Conservation (phyloP, 148 eudicot genomes). For the Spergularia marina region DNA sequence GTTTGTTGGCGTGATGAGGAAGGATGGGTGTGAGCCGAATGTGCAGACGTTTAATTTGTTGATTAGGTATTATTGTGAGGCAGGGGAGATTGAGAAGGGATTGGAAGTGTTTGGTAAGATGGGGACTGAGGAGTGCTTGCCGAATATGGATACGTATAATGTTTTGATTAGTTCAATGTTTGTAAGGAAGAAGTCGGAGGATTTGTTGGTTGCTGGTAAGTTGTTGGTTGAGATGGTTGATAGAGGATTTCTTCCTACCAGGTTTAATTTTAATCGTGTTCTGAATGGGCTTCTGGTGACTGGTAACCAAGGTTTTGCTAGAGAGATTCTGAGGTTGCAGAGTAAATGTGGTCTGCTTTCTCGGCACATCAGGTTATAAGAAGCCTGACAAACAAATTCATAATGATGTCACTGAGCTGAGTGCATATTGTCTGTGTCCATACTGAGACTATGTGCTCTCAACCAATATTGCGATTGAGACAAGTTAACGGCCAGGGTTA, state of each 20-base stretch:
- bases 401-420: not conserved
- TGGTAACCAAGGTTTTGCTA: constrained; percentile 84
- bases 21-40: constrained; percentile 69
- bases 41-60: constrained; percentile 79
- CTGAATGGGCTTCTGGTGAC: constrained; percentile 82
- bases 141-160: constrained; percentile 91
- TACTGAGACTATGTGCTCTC: not conserved
- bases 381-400: not conserved
- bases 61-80: constrained; percentile 73
- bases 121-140: constrained; percentile 67
- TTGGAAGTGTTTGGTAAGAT: constrained; percentile 67
- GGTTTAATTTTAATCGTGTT: constrained; percentile 66
- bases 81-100: constrained; percentile 80
- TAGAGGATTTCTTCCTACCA: constrained; percentile 71
- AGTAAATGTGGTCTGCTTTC: constrained; percentile 73
- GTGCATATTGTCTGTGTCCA: not conserved
- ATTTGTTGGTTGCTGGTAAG: constrained; percentile 75
- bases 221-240: constrained; percentile 84
- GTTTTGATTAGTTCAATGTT: constrained; percentile 70
- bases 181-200: constrained; percentile 77
- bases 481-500: not conserved
- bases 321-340: constrained; percentile 70
- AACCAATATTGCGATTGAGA: too few relatives aligned
- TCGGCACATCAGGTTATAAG: constrained; percentile 62
- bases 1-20: constrained; percentile 64